Evolutionary conservation across 352 stramenopile species (phyloP).

Genomic region (Pythium sukuiense): DNA sequence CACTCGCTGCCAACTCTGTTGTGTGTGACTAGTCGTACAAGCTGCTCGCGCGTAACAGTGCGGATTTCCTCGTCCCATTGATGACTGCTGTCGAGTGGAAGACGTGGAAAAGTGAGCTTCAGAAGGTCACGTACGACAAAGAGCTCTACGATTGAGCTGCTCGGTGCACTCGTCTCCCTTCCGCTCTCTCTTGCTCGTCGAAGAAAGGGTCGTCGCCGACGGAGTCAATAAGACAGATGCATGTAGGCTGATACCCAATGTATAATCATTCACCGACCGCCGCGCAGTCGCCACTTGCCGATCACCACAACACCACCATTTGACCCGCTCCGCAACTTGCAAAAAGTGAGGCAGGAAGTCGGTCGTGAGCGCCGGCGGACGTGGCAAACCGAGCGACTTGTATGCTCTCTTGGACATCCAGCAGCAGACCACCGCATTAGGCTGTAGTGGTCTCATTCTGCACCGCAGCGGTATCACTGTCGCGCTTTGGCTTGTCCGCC

Average conservation of each 20-base stretch:
- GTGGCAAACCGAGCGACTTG: conserved; percentile 3
- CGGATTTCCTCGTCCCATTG: conserved; percentile 78
- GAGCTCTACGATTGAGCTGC: conserved; percentile 67
- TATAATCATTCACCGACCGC: conserved; percentile 30
- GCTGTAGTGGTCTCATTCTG: conserved; percentile 18
- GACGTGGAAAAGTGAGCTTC: conserved; percentile 82
- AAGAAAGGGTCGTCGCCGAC: conserved; percentile 13
- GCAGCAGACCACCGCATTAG: conserved; percentile 6
- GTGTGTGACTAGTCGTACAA: conserved; percentile 54
- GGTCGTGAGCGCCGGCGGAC: neutral
- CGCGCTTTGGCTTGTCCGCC: conserved; percentile 70
- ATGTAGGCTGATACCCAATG: conserved; percentile 29
- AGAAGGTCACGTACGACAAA: conserved; percentile 75
- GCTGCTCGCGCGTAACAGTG: conserved; percentile 71
- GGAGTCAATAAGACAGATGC: conserved; percentile 27
- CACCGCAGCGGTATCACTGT: conserved; percentile 18
- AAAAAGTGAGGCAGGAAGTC: neutral
- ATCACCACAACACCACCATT: neutral
- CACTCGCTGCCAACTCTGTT: conserved; percentile 10
- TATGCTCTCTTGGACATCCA: conserved; percentile 1
- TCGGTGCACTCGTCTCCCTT: neutral
- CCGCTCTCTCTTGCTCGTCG: neutral
- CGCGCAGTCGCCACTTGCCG: conserved; percentile 7
- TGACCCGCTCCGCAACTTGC: neutral
- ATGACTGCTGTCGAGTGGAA: conserved; percentile 83